Conservation (phyloP, 345 rosid genomes). For the Physaria fendleri region DNA sequence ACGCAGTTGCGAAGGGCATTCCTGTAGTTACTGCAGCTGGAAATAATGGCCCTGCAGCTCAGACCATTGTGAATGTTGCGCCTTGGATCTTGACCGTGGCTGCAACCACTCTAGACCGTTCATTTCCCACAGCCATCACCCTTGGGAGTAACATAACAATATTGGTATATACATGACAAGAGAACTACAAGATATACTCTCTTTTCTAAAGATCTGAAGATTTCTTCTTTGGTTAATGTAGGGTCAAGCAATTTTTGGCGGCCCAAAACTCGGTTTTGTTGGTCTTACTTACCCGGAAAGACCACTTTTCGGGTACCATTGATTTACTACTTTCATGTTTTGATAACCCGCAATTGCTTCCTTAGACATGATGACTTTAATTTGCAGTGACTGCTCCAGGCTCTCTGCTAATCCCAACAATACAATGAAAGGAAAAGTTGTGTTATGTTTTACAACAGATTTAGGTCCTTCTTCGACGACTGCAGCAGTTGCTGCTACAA, state of each 20-base stretch:
- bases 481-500: constrained; percentile 13
- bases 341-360: background rate
- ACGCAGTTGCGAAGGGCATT: constrained; percentile 41
- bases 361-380: background rate
- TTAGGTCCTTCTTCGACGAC: too few relatives aligned
- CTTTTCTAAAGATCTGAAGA: background rate
- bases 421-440: constrained; percentile 40
- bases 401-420: constrained; percentile 2
- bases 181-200: background rate
- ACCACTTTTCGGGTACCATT: background rate
- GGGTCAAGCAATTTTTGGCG: constrained; percentile 51
- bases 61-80: constrained; percentile 32
- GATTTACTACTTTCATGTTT: background rate
- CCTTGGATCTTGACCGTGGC: constrained; percentile 56
- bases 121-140: constrained; percentile 33
- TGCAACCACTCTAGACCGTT: constrained; percentile 48
- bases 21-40: constrained; percentile 38
- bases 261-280: constrained; percentile 35
- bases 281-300: constrained; percentile 35
- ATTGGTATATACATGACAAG: background rate
- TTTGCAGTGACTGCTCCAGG: background rate
- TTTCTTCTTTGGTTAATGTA: constrained; percentile 1
- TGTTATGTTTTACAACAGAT: constrained; percentile 45
- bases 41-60: constrained; percentile 35
- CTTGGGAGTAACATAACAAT: constrained; percentile 33